phyloP scores from a whole-genome alignment of 495 filamentous ascomycete genomes.

The Podospora didyma region DNA sequence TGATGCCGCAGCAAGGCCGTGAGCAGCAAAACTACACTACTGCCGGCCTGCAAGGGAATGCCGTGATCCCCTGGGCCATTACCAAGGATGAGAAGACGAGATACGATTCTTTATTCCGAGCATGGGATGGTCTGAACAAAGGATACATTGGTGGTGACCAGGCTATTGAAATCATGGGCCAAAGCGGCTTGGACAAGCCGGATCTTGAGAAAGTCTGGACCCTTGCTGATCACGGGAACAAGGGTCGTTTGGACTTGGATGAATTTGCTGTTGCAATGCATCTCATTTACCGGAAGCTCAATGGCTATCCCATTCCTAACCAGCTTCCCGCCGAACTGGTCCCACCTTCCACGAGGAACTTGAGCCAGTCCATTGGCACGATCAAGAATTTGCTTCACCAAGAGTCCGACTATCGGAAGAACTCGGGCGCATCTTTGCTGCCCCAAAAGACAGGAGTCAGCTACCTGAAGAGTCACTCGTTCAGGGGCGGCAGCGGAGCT shows the following conservation, averaged over 20 bases:
- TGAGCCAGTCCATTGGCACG: conserved; percentile 86
- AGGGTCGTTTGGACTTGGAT: conserved; percentile 90
- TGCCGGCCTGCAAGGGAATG: conserved; percentile 83
- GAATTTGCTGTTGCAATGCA: conserved; percentile 99
- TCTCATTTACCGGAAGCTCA: conserved; percentile 93
- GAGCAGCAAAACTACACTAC: conserved; percentile 86
- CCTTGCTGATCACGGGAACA: conserved; percentile 87
- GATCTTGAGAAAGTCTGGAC: conserved; percentile 96
- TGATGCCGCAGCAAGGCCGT: conserved; percentile 96
- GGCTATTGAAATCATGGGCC: conserved; percentile 95
- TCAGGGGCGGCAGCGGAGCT: conserved; percentile 51
- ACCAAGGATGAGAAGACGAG: conserved; percentile 98
- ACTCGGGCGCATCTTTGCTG: conserved; percentile 77
- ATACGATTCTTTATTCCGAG: conserved; percentile 92
- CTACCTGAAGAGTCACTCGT: conserved; percentile 94
- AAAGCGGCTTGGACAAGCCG: conserved; percentile 85
- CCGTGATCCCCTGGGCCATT: conserved; percentile 95
- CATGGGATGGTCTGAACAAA: conserved; percentile 94
- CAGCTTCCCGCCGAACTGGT: conserved; percentile 90
- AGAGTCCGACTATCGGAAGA: conserved; percentile 82
- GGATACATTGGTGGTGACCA: conserved; percentile 91
- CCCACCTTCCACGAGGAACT: conserved; percentile 90
- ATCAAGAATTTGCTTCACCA: conserved; percentile 89
- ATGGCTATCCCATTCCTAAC: conserved; percentile 91
- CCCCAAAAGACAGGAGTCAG: conserved; percentile 97